Conservation (phyloP, 169 alveolate species). For the Eimeria brunetti region DNA sequence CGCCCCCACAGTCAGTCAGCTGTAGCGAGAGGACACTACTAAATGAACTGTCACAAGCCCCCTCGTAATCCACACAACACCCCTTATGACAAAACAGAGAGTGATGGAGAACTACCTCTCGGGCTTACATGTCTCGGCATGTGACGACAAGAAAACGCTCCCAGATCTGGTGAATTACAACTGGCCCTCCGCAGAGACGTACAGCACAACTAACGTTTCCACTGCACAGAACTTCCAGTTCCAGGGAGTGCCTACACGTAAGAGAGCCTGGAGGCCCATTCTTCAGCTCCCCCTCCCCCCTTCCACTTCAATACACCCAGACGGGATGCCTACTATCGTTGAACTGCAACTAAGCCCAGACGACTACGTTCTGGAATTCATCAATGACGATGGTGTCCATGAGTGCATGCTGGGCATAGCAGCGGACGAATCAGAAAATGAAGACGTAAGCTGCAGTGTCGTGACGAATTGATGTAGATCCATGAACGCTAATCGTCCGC, state of each 20-base stretch:
- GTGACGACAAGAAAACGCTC: constrained; percentile 70
- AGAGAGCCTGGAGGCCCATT: background rate
- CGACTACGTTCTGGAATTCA: constrained; percentile 82
- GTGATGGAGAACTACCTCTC: constrained; percentile 68
- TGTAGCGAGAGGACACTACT: background rate
- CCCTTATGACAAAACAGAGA: constrained; percentile 31
- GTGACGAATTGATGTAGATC: background rate
- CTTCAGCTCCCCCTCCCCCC: background rate
- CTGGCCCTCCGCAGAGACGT: background rate
- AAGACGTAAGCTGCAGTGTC: constrained; percentile 16
- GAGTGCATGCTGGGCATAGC: constrained; percentile 83
- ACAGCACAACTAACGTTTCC: background rate
- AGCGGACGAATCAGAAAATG: constrained; percentile 77
- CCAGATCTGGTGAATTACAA: constrained; percentile 66
- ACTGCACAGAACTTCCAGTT: constrained; percentile 45
- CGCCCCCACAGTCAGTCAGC: constrained; percentile 73
- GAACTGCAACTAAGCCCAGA: constrained; percentile 80
- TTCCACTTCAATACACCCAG: background rate
- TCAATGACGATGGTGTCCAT: constrained; percentile 63
- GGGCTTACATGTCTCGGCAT: constrained; percentile 53
- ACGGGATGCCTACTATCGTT: constrained; percentile 37
- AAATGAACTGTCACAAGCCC: background rate
- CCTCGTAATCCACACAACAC: background rate
- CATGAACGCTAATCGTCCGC: background rate
- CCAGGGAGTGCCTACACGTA: constrained; percentile 55